Evolutionary conservation across 139 green algal genomes (phyloP).

Genomic region (Chara braunii): DNA sequence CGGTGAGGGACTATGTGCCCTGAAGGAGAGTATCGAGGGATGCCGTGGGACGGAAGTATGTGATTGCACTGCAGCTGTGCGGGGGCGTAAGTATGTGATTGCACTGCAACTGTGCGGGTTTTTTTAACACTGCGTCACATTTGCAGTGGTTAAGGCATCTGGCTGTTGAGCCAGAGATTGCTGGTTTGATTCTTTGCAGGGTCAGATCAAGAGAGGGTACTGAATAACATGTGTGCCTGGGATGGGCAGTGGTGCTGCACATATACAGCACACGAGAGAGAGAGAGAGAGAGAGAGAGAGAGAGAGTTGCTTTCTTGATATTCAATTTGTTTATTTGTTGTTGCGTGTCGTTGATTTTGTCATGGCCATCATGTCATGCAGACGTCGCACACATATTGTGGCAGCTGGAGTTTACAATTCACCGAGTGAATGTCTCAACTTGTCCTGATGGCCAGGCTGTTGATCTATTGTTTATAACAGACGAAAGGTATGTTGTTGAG

Average conservation of each 20-base stretch:
- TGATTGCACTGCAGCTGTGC: too few species aligned
- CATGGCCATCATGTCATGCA: not conserved
- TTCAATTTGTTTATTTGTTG: not conserved
- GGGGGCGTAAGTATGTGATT: too few species aligned
- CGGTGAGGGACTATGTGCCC: too few species aligned
- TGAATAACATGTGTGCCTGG: not conserved
- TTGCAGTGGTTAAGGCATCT: too few species aligned
- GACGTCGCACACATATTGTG: slow-evolving; percentile 58
- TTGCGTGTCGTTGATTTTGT: not conserved
- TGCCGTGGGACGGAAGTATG: too few species aligned
- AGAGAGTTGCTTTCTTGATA: not conserved
- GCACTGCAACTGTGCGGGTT: too few species aligned
- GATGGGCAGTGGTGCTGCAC: not conserved
- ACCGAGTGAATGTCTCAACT: slow-evolving; percentile 61
- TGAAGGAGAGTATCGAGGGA: too few species aligned
- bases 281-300: not conserved
- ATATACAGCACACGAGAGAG: not conserved
- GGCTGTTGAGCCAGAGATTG: too few species aligned
- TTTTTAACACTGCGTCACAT: too few species aligned
- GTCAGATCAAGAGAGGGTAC: not conserved
- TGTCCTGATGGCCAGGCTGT: slow-evolving; percentile 48
- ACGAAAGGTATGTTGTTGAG: slow-evolving; percentile 50
- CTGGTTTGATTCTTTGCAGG: not conserved
- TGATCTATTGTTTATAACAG: slow-evolving; percentile 69
- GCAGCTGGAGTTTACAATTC: slow-evolving; percentile 50